Evolutionary conservation across 768 basidiomycete species (phyloP), one percentile per base, ranked within the genome.

Genomic region (Galerina sulciceps): DNA sequence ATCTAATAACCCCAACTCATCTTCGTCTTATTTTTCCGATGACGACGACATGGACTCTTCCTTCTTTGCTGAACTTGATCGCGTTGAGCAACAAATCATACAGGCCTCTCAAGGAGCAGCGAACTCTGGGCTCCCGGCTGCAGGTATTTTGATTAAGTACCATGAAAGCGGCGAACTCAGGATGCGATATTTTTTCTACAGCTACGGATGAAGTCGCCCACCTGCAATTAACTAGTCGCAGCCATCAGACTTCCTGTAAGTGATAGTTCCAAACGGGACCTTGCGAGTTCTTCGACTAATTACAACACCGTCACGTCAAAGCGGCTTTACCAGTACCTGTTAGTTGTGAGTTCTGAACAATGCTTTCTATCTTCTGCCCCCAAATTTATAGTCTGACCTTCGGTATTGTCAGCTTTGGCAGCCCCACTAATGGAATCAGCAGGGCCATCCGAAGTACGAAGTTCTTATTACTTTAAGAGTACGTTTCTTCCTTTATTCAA

Each of bases 51-150:
- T 79, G 61, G 76, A 80, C 57, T 51, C 67, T 8, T 50, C 70
- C 40, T 73, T 77, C 61, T 66, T 81, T 34, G 74, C 73, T 11
- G 73, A 82, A 50, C 66, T 87, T 18, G 82, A 84, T 65, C 73
- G 71, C 11, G 53, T 86, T 34, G 85, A 86, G 65, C 69, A 74
- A 51, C 70, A 67, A 45, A 65, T 67, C 34, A 42, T 66, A 13
- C 57, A 63, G 23, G 55, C 18, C n/a, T 22, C 53, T 22, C 41
- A 44, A 23, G 58, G 34, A 11, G 43, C 41, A 45, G 37, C 52
- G 34, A 35, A 47, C 14, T 48, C 34, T 26, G n/a, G 13, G 9
- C 8, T 44, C 18, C 18, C 31, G 37, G 50, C 20, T 58, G 40
- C 26, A 63, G 54, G 49, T 51, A 51, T 38, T 11, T 14, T 31